phyloP scores from a whole-genome alignment of 805 yeast species.

The Metschnikowia baotianmanensis region DNA sequence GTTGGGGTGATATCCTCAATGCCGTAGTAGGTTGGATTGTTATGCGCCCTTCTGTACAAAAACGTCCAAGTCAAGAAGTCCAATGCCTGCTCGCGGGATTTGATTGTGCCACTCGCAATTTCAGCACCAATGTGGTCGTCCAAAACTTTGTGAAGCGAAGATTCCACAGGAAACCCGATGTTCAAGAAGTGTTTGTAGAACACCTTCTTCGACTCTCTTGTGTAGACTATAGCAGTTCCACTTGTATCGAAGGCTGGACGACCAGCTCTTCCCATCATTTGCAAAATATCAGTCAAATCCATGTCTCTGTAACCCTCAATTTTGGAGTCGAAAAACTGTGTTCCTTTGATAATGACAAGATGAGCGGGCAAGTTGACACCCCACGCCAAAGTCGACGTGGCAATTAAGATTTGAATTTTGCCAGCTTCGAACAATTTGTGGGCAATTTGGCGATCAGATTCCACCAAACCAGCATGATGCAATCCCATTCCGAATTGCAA shows the following conservation, averaged over 20 bases:
- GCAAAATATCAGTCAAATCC: conserved; percentile 79
- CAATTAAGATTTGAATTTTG: conserved; percentile 69
- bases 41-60: conserved; percentile 68
- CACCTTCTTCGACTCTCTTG: conserved; percentile 70
- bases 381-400: conserved; percentile 83
- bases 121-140: conserved; percentile 83
- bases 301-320: conserved; percentile 58
- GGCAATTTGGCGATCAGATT: conserved; percentile 65
- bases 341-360: conserved; percentile 61
- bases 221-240: conserved; percentile 66
- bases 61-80: conserved; percentile 78
- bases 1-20: conserved; percentile 56
- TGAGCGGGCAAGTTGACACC: conserved; percentile 67
- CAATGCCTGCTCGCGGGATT: conserved; percentile 63
- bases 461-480: conserved; percentile 81
- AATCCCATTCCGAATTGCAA: conserved; percentile 72
- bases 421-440: conserved; percentile 70
- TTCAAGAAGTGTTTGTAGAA: conserved; percentile 77
- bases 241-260: conserved; percentile 78
- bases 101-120: conserved; percentile 66
- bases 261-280: conserved; percentile 87
- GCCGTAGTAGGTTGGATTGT: conserved; percentile 75
- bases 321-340: conserved; percentile 51
- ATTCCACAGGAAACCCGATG: conserved; percentile 80
- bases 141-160: conserved; percentile 72